Base-by-base conservation (phyloP, 2,329 filamentous ascomycete genomes). In the Fusarium temperatum region DNA sequence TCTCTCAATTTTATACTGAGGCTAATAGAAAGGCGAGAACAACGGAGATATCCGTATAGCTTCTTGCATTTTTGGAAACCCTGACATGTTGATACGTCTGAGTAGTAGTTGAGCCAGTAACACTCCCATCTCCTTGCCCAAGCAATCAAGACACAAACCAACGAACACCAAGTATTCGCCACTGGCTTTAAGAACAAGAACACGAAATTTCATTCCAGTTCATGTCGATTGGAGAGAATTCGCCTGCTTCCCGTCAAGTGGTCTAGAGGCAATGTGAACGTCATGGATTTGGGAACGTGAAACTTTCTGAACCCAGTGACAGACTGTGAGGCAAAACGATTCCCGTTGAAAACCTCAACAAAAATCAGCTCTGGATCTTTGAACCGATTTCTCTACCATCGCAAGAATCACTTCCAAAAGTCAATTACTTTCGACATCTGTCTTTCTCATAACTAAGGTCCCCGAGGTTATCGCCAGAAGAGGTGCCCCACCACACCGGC, bases 401-500 rank as follows among this genome's bases (percentile, higher is more conserved):
- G 28, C 36, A 58, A 30, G 11, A 41, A 54, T 24, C 51, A 15
- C 5, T 7, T 12, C 26, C 26, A 22, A 35, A 30, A n/a, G 15
- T 35, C 14, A 39, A 58, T 42, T 20, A 55, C 36, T 41, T 32
- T 48, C 14, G 24, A n/a, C 14, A 26, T 48, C 56, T n/a, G 12
- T 36, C 45, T 59, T 28, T 45, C 18, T 56, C 20, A 8, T 18
- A 51, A 24, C 24, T 24, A 26, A 22, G 36, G 32, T 22, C 53
- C 22, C 42, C 54, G 59, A 69, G n/a, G 68, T 72, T 58, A 70
- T 75, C 68, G 11, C 30, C 38, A 74, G 11, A 53, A 54, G 50
- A 35, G 26, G 15, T 38, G 57, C 57, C 32, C 70, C 67, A 62
- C 50, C 28, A 26, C 12, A 11, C 20, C 79, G 80, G 80, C 68